Conservation (phyloP, 768 basidiomycete genomes). For the Pholiota conissans region DNA sequence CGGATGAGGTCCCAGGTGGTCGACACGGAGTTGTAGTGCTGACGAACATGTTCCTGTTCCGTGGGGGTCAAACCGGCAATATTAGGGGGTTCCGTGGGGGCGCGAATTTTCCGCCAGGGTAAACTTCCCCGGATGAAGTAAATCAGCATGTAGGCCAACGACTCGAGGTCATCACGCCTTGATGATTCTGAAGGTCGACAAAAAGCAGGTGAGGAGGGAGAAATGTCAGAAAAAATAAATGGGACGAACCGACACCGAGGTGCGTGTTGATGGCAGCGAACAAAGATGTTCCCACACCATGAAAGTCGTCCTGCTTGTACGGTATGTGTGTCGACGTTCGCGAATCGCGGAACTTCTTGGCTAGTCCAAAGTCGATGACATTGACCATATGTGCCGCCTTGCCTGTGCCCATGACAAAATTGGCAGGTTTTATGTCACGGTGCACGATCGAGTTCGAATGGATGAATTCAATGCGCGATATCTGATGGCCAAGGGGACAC, state of each 20-base stretch:
- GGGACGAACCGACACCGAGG: conserved; percentile 63
- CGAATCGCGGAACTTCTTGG: conserved; percentile 73
- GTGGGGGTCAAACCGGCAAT: conserved; percentile 25
- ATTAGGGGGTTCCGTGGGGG: conserved; percentile 36
- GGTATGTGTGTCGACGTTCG: conserved; percentile 67
- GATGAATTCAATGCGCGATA: conserved; percentile 95
- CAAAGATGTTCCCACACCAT: conserved; percentile 77
- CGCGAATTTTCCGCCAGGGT: conserved; percentile 77
- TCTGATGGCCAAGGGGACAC: conserved; percentile 41
- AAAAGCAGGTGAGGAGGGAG: conserved; percentile 16
- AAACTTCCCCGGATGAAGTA: conserved; percentile 78
- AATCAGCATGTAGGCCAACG: conserved; percentile 79
- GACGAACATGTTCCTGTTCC: conserved; percentile 22
- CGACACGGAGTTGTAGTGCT: conserved; percentile 53
- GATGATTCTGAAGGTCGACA: conserved; percentile 57
- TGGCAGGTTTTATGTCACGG: conserved; percentile 97
- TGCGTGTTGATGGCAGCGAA: conserved; percentile 79
- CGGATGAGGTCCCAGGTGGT: conserved; percentile 79
- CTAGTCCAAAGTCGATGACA: conserved; percentile 88
- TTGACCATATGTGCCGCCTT: conserved; percentile 71
- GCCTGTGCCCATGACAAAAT: conserved; percentile 91
- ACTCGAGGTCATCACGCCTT: conserved; percentile 78
- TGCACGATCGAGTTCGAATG: conserved; percentile 96
- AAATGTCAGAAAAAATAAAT: conserved; percentile 5
- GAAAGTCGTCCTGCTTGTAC: conserved; percentile 71